Evolutionary conservation across 1,139 yeast genomes (phyloP), one percentile per base, ranked within the genome.

Genomic region (Diutina ranongensis): DNA sequence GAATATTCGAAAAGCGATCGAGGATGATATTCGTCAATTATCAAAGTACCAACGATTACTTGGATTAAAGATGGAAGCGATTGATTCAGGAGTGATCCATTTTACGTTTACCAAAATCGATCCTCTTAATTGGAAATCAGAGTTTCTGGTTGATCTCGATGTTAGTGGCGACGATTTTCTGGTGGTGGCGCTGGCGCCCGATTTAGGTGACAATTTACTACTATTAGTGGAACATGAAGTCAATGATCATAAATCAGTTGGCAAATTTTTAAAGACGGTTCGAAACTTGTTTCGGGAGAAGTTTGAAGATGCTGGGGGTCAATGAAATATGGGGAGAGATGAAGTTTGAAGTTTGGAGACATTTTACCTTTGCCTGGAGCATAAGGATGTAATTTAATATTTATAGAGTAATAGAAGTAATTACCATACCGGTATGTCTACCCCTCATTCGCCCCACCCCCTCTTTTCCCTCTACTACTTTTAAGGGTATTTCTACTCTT

Each of bases 161-260:
- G 21, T 38, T 1, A 12, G 31, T 2, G 42, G 32, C 2, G 12
- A n/a, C 12, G 33, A 38, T 9, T 38, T 25, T 20, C 10, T 22
- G 20, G 42, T 38, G 31, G 33, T 25, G 31, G 42, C 32, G 42
- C 42, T 38, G 42, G 42, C 31, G 32, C 42, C 42, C 1, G 42
- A 38, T 18, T 25, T 38, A 12, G 42, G 33, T 13, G 15, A n/a
- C 7, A n/a, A 38, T 16, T 15, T 38, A 15, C 16, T 38, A 21
- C 32, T 25, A 20, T 25, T 38, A n/a, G 42, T 38, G 4, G 42
- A 38, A 25, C 31, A 38, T 10, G 42, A 38, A 27, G 19, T 38
- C 12, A 38, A 38, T 16, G 42, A 38, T n/a, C 42, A 38, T 21
- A 25, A 25, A n/a, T 25, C 32, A 16, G 31, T 38, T 20, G 42